These are phyloP conservation scores for Nemania abortiva DNA, from an alignment of 2,329 filamentous ascomycete species.

Conservation along the genomic window DNA sequence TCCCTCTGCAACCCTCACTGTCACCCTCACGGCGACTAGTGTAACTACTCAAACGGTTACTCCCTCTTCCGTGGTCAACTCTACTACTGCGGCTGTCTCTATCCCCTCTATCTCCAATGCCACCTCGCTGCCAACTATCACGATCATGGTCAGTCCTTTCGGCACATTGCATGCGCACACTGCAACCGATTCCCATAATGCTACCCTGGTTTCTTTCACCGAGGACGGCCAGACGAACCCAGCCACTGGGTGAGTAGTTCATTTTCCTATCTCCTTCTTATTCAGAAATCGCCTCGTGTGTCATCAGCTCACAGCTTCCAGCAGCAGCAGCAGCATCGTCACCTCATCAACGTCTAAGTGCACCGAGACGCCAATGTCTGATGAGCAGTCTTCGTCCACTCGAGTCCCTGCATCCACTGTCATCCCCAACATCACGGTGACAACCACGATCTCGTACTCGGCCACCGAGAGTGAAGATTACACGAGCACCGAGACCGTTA, in stretches of 20 bases:
- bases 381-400: conserved; percentile 7
- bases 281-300: background rate
- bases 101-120: background rate
- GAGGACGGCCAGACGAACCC: conserved; percentile 26
- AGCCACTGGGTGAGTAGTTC: conserved; percentile 26
- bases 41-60: conserved; percentile 24
- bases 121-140: background rate
- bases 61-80: background rate
- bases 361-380: background rate
- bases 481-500: conserved; percentile 36
- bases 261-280: background rate
- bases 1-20: conserved; percentile 13
- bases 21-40: conserved; percentile 24
- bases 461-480: conserved; percentile 17
- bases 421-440: conserved; percentile 22
- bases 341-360: background rate
- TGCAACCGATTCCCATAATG: conserved; percentile 1
- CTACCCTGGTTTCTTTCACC: conserved; percentile 10
- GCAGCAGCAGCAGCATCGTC: background rate
- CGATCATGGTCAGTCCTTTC: conserved; percentile 1
- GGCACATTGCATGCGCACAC: conserved; percentile 18
- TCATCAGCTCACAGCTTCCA: conserved; percentile 14
- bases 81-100: conserved; percentile 5
- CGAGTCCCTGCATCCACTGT: background rate
- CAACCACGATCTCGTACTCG: conserved; percentile 26